Percentiles rank a stretch among this genome's conserved stretches.
phyloP scores from a whole-genome alignment of 2,329 filamentous ascomycete species.

The Microascus cirrosus region DNA sequence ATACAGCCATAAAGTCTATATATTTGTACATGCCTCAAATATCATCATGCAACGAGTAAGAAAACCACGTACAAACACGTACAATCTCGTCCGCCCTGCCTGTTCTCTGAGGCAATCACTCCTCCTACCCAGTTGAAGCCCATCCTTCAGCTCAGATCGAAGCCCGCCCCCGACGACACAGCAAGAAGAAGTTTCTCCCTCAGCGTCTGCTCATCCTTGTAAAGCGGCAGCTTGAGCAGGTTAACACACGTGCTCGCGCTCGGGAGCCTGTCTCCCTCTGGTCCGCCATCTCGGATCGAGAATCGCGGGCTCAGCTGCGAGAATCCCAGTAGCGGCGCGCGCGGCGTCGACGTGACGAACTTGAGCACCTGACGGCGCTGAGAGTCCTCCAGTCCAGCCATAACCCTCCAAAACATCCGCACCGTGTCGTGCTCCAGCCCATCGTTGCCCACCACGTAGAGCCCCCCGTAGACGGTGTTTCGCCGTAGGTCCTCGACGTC shows the following conservation, averaged over 20 bases:
- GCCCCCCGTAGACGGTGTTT: slow-evolving; percentile 78
- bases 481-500: slow-evolving; percentile 74
- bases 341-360: slow-evolving; percentile 88
- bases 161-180: slow-evolving; percentile 80
- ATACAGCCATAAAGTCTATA: not conserved
- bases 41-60: not conserved
- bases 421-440: slow-evolving; percentile 76
- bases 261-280: slow-evolving; percentile 59
- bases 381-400: slow-evolving; percentile 62
- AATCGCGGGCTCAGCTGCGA: slow-evolving; percentile 75
- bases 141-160: slow-evolving; percentile 56
- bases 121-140: not conserved
- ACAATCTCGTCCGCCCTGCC: not conserved
- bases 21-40: not conserved
- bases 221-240: slow-evolving; percentile 80
- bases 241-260: slow-evolving; percentile 97
- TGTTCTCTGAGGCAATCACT: too few relatives aligned
- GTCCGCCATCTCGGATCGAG: slow-evolving; percentile 68
- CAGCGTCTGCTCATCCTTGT: slow-evolving; percentile 53
- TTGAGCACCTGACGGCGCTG: slow-evolving; percentile 82
- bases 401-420: slow-evolving; percentile 81
- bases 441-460: slow-evolving; percentile 86
- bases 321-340: slow-evolving; percentile 84
- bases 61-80: not conserved
- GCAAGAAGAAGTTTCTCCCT: slow-evolving; percentile 81